Base-by-base conservation (phyloP, 2,329 filamentous ascomycete species). In the Aspergillus candidus region DNA sequence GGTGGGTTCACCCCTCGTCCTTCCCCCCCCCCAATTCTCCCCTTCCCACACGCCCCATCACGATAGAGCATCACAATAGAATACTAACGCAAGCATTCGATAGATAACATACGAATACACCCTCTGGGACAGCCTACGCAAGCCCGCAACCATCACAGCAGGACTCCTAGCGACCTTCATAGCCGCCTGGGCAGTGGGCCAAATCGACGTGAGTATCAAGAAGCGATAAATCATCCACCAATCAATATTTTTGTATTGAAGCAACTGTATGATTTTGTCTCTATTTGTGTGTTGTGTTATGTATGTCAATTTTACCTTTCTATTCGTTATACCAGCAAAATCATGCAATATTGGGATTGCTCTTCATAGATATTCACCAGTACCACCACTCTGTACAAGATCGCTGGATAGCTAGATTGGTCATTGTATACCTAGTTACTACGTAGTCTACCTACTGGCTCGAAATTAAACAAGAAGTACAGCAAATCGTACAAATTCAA, bases 41-140 rank as follows among this genome's bases (percentile, higher is more conserved):
- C 22, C 15, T 15, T 15, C 15, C 15, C 15, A 15, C 15, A 15
- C 15, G 4, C 15, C 15, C 15, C 15, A 15, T 15, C 15, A 15
- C 15, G 4, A 27, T 7, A 10, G 6, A 27, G 2, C n/a, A 45
- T 31, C 11, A 11, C 6, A 5, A 12, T 15, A 35, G 10, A 44
- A 4, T 44, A 33, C 3, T 41, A 18, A 22, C 17, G 38, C 14
- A 10, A 32, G 44, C 38, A 48, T 48, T 31, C 50, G 13, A 17
- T 41, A 76, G 70, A 63, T 97, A 41, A 84, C 86, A 2, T 98
- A 98, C 67, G 86, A 95, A 51, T 88, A 93, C 61, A 80, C 90
- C 2, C 75, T 84, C 53, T 62, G 76, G 3, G 84, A 87, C 22
- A 80, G 79, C 32, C 78, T 95, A 57, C 82, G 89, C 59, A 98